A percentile compares a stretch with the other conserved stretches of the same genome.
These are phyloP conservation scores for Salix purpurea DNA, from an alignment of 345 rosid species.

Conservation along the genomic window DNA sequence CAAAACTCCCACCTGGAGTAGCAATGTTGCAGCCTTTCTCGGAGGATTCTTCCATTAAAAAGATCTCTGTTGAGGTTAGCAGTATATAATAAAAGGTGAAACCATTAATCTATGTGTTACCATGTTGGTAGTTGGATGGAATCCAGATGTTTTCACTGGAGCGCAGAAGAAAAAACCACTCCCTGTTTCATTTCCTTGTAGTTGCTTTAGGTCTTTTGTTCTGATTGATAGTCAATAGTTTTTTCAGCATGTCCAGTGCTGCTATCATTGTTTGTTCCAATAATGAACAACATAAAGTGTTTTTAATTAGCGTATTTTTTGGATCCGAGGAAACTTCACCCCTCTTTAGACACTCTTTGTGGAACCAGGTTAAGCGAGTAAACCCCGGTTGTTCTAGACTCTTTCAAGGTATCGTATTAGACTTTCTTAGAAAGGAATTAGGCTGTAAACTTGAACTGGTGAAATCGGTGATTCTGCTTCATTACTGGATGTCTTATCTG, in stretches of 20 bases:
- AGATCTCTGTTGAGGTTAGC: constrained; percentile 66
- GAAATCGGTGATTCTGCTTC: neutral
- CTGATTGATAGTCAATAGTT: neutral
- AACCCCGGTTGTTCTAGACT: too few species aligned
- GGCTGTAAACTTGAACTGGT: neutral
- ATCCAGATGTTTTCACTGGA: neutral
- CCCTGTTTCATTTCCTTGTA: neutral
- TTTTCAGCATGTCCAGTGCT: neutral
- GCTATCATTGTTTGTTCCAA: neutral
- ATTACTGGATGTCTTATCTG: neutral
- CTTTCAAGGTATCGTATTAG: neutral
- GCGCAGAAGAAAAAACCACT: neutral
- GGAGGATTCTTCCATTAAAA: constrained; percentile 73
- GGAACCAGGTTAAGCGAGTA: too few species aligned
- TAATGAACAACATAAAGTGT: neutral
- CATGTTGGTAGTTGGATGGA: neutral
- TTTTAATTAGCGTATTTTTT: neutral
- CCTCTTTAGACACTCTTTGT: too few species aligned
- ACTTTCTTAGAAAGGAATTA: neutral
- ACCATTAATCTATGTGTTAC: neutral
- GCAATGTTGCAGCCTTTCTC: constrained; percentile 76
- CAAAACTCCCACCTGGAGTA: constrained; percentile 81
- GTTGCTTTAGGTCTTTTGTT: neutral
- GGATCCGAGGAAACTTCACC: too few species aligned
- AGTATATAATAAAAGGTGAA: neutral